Evolutionary conservation across 2,329 filamentous ascomycete genomes (phyloP).

Genomic region (Phaeophleospora eucalypticola): DNA sequence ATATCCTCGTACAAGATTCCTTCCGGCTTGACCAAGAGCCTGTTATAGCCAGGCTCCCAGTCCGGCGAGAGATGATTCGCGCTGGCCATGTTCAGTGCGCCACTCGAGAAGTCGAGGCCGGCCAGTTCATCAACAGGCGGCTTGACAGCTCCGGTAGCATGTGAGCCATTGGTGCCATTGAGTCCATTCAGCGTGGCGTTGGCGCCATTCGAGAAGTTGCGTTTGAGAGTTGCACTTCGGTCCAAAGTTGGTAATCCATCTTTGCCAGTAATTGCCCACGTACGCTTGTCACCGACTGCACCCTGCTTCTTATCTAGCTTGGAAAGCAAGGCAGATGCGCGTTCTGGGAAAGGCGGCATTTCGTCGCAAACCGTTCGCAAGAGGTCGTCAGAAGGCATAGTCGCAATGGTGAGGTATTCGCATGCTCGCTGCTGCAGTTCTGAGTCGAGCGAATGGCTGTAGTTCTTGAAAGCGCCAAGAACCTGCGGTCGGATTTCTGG

Average conservation of each 20-base stretch:
- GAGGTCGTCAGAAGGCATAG: conserved; percentile 81
- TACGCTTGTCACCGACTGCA: conserved; percentile 81
- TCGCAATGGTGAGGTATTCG: conserved; percentile 85
- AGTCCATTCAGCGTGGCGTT: conserved; percentile 37
- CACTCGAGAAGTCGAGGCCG: conserved; percentile 71
- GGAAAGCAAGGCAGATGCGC: conserved; percentile 86
- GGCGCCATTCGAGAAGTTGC: conserved; percentile 66
- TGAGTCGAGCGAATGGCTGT: conserved; percentile 90
- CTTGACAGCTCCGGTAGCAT: conserved; percentile 27
- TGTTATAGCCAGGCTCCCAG: conserved; percentile 88
- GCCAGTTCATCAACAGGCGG: conserved; percentile 60
- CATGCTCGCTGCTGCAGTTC: conserved; percentile 95
- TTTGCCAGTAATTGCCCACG: conserved; percentile 96
- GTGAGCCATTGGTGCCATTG: conserved; percentile 23
- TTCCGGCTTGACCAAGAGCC: conserved; percentile 72
- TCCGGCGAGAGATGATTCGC: conserved; percentile 89
- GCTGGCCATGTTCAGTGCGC: conserved; percentile 78
- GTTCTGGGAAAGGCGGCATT: conserved; percentile 96
- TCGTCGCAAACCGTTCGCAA: conserved; percentile 93
- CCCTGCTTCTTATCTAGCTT: conserved; percentile 92
- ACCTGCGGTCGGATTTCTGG: conserved; percentile 97
- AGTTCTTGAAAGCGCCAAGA: conserved; percentile 81
- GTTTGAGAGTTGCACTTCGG: conserved; percentile 77
- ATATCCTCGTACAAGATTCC: conserved; percentile 92
- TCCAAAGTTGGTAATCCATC: conserved; percentile 62